phyloP scores from a whole-genome alignment of 225 moss, liverwort and hornwort species.

The Bryum argenteum region DNA sequence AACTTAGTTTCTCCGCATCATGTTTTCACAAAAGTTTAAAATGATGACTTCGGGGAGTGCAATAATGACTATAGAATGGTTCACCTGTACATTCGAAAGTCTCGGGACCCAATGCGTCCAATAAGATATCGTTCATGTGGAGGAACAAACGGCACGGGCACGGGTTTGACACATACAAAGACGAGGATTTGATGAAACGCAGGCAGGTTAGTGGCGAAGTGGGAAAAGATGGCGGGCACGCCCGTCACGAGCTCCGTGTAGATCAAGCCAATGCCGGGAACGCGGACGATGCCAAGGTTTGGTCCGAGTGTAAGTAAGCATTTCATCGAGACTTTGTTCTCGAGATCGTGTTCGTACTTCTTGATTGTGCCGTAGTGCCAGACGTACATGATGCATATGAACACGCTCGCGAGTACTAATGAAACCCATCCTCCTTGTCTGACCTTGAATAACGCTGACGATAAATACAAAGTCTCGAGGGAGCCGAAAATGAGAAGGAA shows the following conservation, averaged over 20 bases:
- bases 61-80: not conserved
- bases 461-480: conserved; percentile 61
- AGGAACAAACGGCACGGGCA: conserved; percentile 56
- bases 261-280: conserved; percentile 61
- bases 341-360: conserved; percentile 47
- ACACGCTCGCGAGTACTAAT: conserved; percentile 50
- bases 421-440: conserved; percentile 85
- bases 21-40: too few relatives aligned
- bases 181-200: conserved; percentile 57
- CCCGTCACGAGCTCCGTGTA: conserved; percentile 63
- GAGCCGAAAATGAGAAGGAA: conserved; percentile 66
- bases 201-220: conserved; percentile 59
- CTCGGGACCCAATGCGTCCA: conserved; percentile 53
- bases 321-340: conserved; percentile 63
- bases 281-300: conserved; percentile 56
- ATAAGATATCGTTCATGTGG: conserved; percentile 53
- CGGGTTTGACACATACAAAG: conserved; percentile 61
- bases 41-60: too few relatives aligned
- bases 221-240: conserved; percentile 63
- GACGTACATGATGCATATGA: conserved; percentile 57
- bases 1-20: too few relatives aligned
- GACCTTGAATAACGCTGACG: conserved; percentile 71
- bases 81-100: conserved; percentile 53
- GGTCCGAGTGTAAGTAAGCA: conserved; percentile 51
- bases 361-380: conserved; percentile 62